A percentile compares a stretch with the other conserved stretches of the same genome.
Conservation (phyloP, 768 basidiomycete species). For the Leccinum ochraceum region DNA sequence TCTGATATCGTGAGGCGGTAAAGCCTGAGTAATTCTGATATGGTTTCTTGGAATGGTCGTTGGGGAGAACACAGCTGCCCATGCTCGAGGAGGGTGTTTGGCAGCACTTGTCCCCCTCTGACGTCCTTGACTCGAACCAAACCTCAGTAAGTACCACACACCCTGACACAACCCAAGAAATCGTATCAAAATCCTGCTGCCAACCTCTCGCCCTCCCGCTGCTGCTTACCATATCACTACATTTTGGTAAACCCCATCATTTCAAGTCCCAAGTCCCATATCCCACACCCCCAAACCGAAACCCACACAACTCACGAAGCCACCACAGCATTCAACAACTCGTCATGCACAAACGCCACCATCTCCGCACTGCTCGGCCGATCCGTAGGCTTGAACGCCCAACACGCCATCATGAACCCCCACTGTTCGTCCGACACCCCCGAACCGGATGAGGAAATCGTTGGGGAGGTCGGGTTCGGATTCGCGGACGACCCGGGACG, state of each 20-base stretch:
- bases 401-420: conserved; percentile 26
- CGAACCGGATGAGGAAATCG: background rate
- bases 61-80: too few relatives aligned
- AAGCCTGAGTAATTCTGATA: too few relatives aligned
- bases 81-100: too few relatives aligned
- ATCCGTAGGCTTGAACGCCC: conserved; percentile 28
- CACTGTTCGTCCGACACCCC: conserved; percentile 23
- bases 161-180: background rate
- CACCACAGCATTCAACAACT: conserved; percentile 12
- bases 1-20: too few relatives aligned
- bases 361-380: conserved; percentile 37
- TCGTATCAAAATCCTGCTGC: background rate
- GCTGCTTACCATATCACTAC: background rate
- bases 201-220: background rate
- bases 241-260: background rate
- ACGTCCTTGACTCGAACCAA: too few relatives aligned
- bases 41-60: too few relatives aligned
- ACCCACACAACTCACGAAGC: background rate
- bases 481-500: conserved; percentile 5
- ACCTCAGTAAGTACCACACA: too few relatives aligned
- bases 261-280: background rate
- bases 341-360: conserved; percentile 19
- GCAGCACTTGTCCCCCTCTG: too few relatives aligned
- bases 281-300: background rate
- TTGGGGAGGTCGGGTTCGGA: background rate